Evolutionary conservation across 768 basidiomycete species (phyloP).

Genomic region (Fistulinella prunicolor): DNA sequence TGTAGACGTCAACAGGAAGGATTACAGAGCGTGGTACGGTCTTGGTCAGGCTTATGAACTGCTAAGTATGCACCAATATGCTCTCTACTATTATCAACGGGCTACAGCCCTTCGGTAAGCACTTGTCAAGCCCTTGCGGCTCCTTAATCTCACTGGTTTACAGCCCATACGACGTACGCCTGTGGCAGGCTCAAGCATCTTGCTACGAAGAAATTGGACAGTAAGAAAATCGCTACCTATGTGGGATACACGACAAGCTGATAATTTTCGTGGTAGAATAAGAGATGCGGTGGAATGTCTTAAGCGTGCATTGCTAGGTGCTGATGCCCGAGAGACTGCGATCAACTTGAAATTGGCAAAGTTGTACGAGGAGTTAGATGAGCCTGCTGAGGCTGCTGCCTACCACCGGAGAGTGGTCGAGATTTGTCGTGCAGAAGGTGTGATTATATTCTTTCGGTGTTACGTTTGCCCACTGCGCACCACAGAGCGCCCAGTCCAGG

Average conservation of each 20-base stretch:
- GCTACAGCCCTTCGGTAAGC: slow-evolving; percentile 85
- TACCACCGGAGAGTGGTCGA: slow-evolving; percentile 83
- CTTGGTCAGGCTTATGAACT: slow-evolving; percentile 98
- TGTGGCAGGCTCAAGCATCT: slow-evolving; percentile 93
- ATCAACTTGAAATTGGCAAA: slow-evolving; percentile 74
- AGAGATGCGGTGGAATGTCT: slow-evolving; percentile 91
- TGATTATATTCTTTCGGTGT: slow-evolving; percentile 5
- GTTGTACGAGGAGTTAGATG: slow-evolving; percentile 64
- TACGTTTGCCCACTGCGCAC: slow-evolving; percentile 13
- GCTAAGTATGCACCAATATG: slow-evolving; percentile 94
- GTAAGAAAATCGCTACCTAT: slow-evolving; percentile 39
- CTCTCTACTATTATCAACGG: slow-evolving; percentile 93
- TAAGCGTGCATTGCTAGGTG: slow-evolving; percentile 82
- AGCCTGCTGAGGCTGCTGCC: slow-evolving; percentile 63
- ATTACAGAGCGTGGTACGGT: slow-evolving; percentile 98
- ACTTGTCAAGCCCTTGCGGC: neutral
- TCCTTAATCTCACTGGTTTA: neutral
- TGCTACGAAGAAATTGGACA: slow-evolving; percentile 91
- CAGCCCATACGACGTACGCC: slow-evolving; percentile 92
- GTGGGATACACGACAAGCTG: neutral
- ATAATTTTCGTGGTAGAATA: slow-evolving; percentile 44
- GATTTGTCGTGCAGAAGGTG: slow-evolving; percentile 53
- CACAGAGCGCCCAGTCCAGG: slow-evolving; percentile 62
- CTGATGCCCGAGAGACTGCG: slow-evolving; percentile 71
- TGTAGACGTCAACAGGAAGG: slow-evolving; percentile 91